Percentiles rank a stretch among this genome's conserved stretches.
Evolutionary conservation across 805 yeast genomes (phyloP).

Genomic region (Yarrowia bubula): DNA sequence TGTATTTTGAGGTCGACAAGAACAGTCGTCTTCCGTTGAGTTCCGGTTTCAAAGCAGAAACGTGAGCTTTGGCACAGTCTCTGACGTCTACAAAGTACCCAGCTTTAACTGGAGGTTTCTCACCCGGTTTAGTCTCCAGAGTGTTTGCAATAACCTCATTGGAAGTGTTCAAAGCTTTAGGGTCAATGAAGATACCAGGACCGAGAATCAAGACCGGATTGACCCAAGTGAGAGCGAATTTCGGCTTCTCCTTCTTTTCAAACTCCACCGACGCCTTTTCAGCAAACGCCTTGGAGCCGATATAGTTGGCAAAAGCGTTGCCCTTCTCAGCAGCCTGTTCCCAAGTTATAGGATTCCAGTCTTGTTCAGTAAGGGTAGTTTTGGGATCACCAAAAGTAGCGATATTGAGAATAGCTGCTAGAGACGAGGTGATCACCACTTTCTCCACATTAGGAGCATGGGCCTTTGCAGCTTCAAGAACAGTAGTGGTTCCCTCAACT

Average conservation of each 20-base stretch:
- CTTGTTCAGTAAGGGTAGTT: slow-evolving; percentile 37
- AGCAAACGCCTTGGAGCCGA: slow-evolving; percentile 53
- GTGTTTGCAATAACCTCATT: slow-evolving; percentile 25
- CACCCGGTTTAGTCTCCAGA: neutral
- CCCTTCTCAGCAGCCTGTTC: slow-evolving; percentile 32
- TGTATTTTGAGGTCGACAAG: slow-evolving; percentile 30
- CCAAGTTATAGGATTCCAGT: slow-evolving; percentile 43
- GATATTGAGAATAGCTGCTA: slow-evolving; percentile 47
- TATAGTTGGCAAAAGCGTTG: slow-evolving; percentile 28
- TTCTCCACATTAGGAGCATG: slow-evolving; percentile 39
- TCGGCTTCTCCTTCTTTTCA: slow-evolving; percentile 33
- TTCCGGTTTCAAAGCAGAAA: slow-evolving; percentile 44
- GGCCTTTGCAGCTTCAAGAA: slow-evolving; percentile 42
- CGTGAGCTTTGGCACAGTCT: slow-evolving; percentile 60
- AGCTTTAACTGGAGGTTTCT: slow-evolving; percentile 29
- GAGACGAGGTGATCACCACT: slow-evolving; percentile 50
- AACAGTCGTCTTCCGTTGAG: slow-evolving; percentile 34
- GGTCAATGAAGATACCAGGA: slow-evolving; percentile 36
- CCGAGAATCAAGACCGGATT: slow-evolving; percentile 40
- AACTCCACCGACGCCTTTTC: slow-evolving; percentile 62
- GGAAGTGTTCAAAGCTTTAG: slow-evolving; percentile 40
- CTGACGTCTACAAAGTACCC: slow-evolving; percentile 49
- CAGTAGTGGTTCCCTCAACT: slow-evolving; percentile 47
- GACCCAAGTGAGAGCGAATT: slow-evolving; percentile 36
- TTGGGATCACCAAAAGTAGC: slow-evolving; percentile 31